phyloP scores from a whole-genome alignment of 2,329 filamentous ascomycete species.

The Apiospora pterosperma region DNA sequence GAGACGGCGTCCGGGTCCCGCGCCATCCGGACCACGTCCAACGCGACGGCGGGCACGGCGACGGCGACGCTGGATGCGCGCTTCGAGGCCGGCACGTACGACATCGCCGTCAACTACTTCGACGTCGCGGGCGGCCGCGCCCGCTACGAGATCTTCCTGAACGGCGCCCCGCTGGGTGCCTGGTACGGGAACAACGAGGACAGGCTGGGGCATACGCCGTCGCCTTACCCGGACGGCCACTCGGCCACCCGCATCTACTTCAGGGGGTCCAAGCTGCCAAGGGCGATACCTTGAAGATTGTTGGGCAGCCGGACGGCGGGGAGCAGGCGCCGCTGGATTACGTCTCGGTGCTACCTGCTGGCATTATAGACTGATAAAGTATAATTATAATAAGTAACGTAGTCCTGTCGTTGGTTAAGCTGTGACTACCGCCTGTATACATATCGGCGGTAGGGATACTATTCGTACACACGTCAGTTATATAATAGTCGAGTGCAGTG shows the following conservation, averaged over 20 bases:
- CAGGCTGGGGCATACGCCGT: constrained; percentile 54
- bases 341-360: constrained; percentile 56
- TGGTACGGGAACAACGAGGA: constrained; percentile 62
- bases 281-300: constrained; percentile 30
- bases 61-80: constrained; percentile 38
- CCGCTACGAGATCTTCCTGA: constrained; percentile 52
- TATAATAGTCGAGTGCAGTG: no score
- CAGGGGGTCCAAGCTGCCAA: constrained; percentile 18
- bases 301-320: constrained; percentile 54
- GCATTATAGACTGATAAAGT: constrained; percentile 47
- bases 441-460: no score
- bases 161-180: constrained; percentile 46
- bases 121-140: constrained; percentile 58
- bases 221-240: constrained; percentile 60
- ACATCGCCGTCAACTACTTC: constrained; percentile 65
- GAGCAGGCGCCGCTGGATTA: constrained; percentile 69
- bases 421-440: no score
- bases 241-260: constrained; percentile 61
- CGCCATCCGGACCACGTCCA: constrained; percentile 53
- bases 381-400: no score
- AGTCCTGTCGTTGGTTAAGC: no score
- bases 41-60: constrained; percentile 48
- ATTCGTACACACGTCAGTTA: no score
- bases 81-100: constrained; percentile 49
- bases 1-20: constrained; percentile 55